Base-by-base conservation (phyloP, 306 rosid genomes). In the Mimosa bimucronata region DNA sequence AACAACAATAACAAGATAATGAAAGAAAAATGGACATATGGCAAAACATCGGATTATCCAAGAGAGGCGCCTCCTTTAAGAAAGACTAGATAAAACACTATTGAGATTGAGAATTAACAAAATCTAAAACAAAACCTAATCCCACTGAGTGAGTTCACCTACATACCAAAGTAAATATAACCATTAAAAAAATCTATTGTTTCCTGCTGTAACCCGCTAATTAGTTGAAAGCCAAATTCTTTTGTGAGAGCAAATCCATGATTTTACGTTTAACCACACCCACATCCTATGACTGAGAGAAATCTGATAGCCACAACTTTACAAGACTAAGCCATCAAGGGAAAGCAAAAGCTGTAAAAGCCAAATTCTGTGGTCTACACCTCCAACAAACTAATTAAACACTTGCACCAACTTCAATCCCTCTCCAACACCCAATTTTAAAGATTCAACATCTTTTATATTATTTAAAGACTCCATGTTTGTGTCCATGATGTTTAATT, bases 251-350 rank as follows among this genome's bases (percentile, higher is more conserved):
- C 34, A 66, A 73, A 40, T 28, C 23, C 38, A 41, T 34, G 46
- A 58, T 66, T 34, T 66, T 19, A 2, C 23, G 9, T 75, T 31
- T 41, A 52, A 34, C 34, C 79, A 65, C 13, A 29, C 28, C 50
- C 4, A 65, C 13, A 29, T 40, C 50, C 4, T 0, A 10, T 65
- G 61, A 75, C 66, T 53, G 41, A 45, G 66, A 52, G 71, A 30
- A 60, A 61, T 53, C 25, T 57, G 9, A 50, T 15, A 50, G 55
- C 13, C 61, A 66, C 31, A 48, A 55, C 58, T 71, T 65, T 72
- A 75, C 15, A 75, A 12, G 58, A 23, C 29, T 53, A 53, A 19
- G 60, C 28, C 12, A 19, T n/a, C 29, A 30, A 23, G 5, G 66
- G 45, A 66, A 67, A n/a, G n/a, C n/a, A 66, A 44, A 25, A 41